Base-by-base conservation (phyloP, 2,329 filamentous ascomycete species). In the Dactylellina sp. region DNA sequence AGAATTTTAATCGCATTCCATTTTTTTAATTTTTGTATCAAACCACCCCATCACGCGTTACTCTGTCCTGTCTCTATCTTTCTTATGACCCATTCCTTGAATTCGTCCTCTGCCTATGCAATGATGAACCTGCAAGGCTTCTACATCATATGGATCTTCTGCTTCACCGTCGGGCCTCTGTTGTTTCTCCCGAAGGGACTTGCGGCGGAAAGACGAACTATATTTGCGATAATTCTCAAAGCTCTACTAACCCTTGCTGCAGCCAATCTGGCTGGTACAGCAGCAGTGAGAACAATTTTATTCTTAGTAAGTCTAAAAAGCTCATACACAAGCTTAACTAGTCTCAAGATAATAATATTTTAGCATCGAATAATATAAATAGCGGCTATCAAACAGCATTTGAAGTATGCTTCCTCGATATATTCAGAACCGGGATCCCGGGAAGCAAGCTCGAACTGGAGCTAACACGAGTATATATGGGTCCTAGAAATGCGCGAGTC, bases 231-330 rank as follows among this genome's bases (percentile, higher is more conserved):
- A 24, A 25, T 20, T 46, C 49, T 56, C 40, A 40, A 40, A 7
- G 28, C 28, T n/a, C 20, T 59, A 1, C 18, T 28, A 35, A 59
- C 44, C n/a, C 50, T 28, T 64, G 66, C 28, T 64, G 66, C 35
- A 71, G 66, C 18, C 50, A 40, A 22, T 64, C 28, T 47, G 66
- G 59, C 11, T 64, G 59, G 59, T 71, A 57, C 24, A 59, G 59
- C 7, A 37, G 60, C 47, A 37, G 7, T 20, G 44, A 72, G 22
- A 47, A 49, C n/a, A 44, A 72, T 42, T 64, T 52, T 35, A 16
- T 60, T n/a, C 16, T 55, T 18, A 55, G 66, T 64, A 35, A 52
- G 60, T 64, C 14, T 18, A 7, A 2, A n/a, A n/a, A n/a, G n/a
- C n/a, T 24, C 28, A 32, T 35, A 28, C 16, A 18, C 22, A 28